Percentiles rank a stretch among this genome's conserved stretches.
Conservation (phyloP, 2,329 filamentous ascomycete species). For the Neurospora sp. region DNA sequence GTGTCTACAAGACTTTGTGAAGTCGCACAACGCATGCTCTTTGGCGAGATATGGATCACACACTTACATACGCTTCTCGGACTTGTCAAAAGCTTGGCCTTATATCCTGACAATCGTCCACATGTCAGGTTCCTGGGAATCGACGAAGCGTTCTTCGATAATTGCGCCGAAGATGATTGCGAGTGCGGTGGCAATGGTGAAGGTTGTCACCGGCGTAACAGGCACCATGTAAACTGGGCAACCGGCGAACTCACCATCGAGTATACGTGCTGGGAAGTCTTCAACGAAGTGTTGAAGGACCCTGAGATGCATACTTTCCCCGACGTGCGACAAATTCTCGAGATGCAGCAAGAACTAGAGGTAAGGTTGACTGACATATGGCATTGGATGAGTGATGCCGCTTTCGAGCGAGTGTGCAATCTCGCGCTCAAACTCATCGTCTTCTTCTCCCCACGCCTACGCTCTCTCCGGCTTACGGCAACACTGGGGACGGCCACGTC, state of each 20-base stretch:
- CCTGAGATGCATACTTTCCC: background rate
- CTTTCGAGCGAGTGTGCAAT: background rate
- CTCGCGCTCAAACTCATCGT: background rate
- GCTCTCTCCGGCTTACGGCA: background rate
- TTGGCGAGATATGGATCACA: background rate
- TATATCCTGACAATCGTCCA: fast-evolving
- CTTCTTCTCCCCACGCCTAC: background rate
- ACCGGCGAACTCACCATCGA: no score
- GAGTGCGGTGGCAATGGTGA: background rate
- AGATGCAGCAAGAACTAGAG: background rate
- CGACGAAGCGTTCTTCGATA: background rate
- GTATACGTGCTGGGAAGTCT: background rate
- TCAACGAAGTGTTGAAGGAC: background rate
- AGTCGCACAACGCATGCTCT: background rate
- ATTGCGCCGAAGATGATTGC: background rate
- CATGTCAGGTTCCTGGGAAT: background rate
- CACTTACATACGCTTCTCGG: fast-evolving
- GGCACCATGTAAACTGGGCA: background rate
- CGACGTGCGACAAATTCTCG: background rate
- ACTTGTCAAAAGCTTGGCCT: background rate
- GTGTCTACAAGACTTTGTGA: fast-evolving
- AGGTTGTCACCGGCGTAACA: background rate
- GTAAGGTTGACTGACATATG: background rate
- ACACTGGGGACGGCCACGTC: background rate
- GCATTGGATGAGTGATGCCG: background rate